Percentiles rank a stretch among this genome's conserved stretches.
These are phyloP conservation scores for Zygoascus ofunaensis DNA, from an alignment of 805 yeast genomes.

Conservation along the genomic window DNA sequence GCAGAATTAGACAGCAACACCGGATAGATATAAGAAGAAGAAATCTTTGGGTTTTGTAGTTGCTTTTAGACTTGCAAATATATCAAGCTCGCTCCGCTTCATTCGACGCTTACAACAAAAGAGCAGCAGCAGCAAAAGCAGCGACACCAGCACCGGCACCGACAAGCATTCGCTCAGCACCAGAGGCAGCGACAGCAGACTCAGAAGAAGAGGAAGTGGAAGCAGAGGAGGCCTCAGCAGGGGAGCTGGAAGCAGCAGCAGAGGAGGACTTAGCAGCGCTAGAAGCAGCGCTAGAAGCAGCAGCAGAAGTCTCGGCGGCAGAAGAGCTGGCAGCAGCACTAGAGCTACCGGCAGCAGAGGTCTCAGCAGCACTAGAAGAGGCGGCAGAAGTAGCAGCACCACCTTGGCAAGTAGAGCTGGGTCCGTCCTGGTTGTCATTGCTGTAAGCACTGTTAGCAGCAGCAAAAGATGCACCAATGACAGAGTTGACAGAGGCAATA, in stretches of 20 bases:
- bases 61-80: too few relatives aligned
- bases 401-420: constrained; percentile 5
- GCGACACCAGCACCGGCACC: constrained; percentile 6
- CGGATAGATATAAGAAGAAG: too few relatives aligned
- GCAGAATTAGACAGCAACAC: not conserved
- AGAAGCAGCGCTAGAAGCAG: constrained; percentile 3
- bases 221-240: constrained; percentile 5
- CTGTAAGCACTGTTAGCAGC: constrained; percentile 10
- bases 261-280: constrained; percentile 3
- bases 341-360: not conserved
- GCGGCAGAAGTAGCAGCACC: constrained; percentile 9
- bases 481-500: constrained; percentile 11
- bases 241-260: constrained; percentile 1
- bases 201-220: not conserved
- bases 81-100: too few relatives aligned
- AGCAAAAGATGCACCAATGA: constrained; percentile 6
- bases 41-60: too few relatives aligned
- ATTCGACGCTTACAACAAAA: constrained; percentile 10
- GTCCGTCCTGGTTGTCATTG: not conserved
- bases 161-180: constrained; percentile 1
- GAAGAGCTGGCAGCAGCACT: not conserved
- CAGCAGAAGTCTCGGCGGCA: not conserved
- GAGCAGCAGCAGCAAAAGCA: constrained; percentile 13
- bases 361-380: not conserved
- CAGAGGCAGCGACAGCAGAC: constrained; percentile 1